These are phyloP conservation scores for Lactuca saligna DNA, from an alignment of 129 eudicot species.

Conservation along the genomic window DNA sequence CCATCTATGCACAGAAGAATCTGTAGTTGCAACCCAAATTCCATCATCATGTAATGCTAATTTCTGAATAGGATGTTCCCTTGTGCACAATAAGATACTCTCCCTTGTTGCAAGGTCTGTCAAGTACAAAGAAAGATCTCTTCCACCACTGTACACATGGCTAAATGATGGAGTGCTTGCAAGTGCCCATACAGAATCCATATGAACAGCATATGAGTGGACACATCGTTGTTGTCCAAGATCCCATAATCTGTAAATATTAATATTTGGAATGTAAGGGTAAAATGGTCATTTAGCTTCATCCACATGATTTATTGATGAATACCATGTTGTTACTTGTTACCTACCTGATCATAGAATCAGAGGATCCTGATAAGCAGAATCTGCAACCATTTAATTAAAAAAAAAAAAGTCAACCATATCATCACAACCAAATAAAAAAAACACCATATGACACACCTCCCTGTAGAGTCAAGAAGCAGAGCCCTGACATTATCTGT, in stretches of 20 bases:
- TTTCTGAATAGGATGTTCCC: conserved; percentile 81
- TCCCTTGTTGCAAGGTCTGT: conserved; percentile 93
- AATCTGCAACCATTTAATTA: conserved; percentile 50
- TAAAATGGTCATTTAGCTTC: background rate
- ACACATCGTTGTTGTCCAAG: conserved; percentile 98
- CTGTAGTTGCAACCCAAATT: conserved; percentile 92
- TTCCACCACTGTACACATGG: conserved; percentile 98
- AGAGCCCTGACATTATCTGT: conserved; percentile 89
- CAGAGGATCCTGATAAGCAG: conserved; percentile 97
- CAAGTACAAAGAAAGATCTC: conserved; percentile 87
- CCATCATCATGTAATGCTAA: conserved; percentile 82
- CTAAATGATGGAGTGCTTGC: conserved; percentile 90
- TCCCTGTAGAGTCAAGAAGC: conserved; percentile 87
- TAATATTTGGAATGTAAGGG: background rate
- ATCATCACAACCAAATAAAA: background rate
- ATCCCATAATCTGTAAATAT: conserved; percentile 75
- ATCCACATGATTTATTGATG: background rate
- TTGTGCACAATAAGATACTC: conserved; percentile 84
- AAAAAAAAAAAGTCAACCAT: conserved; percentile 7
- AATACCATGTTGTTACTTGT: background rate
- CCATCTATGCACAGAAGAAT: conserved; percentile 92
- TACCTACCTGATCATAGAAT: conserved; percentile 92
- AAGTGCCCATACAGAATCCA: conserved; percentile 99
- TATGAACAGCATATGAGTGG: conserved; percentile 97
- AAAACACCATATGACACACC: conserved; percentile 48